Conservation (phyloP, 2,329 filamentous ascomycete genomes). For the Emmonsia crescens region DNA sequence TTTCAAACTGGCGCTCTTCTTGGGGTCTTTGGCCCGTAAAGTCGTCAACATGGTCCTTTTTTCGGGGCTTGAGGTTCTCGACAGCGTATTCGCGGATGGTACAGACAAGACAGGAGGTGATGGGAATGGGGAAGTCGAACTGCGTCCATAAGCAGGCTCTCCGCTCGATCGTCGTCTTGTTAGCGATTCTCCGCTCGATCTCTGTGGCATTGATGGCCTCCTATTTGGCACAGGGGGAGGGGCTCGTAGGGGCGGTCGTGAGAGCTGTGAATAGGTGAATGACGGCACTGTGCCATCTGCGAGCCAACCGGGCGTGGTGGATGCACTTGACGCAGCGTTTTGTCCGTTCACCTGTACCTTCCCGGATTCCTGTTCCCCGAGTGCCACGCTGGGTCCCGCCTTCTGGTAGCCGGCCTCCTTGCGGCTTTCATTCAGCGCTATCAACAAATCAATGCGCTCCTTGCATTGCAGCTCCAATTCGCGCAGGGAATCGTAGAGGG, state of each 20-base stretch:
- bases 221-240: conserved; percentile 38
- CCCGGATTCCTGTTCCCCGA: neutral
- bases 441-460: conserved; percentile 79
- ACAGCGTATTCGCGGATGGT: conserved; percentile 26
- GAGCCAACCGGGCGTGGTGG: conserved; percentile 49
- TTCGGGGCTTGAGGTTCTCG: conserved; percentile 52
- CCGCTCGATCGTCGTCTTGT: neutral
- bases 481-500: conserved; percentile 67
- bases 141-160: neutral
- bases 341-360: conserved; percentile 20
- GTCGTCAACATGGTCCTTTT: conserved; percentile 51
- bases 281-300: conserved; percentile 73
- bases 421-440: conserved; percentile 61
- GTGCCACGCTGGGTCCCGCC: conserved; percentile 8
- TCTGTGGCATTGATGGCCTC: conserved; percentile 26
- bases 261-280: conserved; percentile 68
- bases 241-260: conserved; percentile 48
- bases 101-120: conserved; percentile 25
- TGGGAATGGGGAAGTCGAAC: conserved; percentile 9
- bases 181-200: neutral
- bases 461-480: conserved; percentile 85
- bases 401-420: conserved; percentile 37
- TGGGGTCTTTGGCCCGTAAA: conserved; percentile 38
- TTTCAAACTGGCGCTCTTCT: conserved; percentile 19
- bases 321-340: conserved; percentile 15